Evolutionary conservation across 345 rosid genomes (phyloP), one percentile per base, ranked within the genome.

Genomic region (Xanthoceras sorbifolium): DNA sequence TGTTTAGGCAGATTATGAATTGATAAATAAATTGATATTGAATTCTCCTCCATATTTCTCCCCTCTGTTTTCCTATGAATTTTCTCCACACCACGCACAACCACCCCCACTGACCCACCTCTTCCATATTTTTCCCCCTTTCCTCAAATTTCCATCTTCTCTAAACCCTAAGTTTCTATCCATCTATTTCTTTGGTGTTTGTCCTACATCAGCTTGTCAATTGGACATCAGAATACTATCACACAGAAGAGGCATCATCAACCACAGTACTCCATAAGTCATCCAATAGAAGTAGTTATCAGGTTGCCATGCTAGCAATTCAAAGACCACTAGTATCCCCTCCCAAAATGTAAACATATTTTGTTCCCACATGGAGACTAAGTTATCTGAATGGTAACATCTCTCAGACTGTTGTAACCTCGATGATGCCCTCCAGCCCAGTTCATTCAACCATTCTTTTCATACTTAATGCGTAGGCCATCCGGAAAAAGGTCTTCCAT

Each of bases 401-500:
- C 46, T 63, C 36, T 54, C 20, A 61, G 15, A n/a, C 23, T 59
- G 17, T 36, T 18, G 1, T 18, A 57, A 11, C 18, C 20, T 28
- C 15, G 36, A 32, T 22, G 26, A 59, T 36, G 25, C 26, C 23
- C 44, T 63, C 69, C 55, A 69, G 64, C 64, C 59, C 64, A 25
- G 15, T 48, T 74, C 14, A 72, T 75, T 29, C 23, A 40, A 15
- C 28, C 70, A 22, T 60, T 74, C 46, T 52, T 22, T 50, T 73
- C 34, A 46, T 54, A n/a, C 28, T 50, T 54, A 46, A 79, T 57
- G 0, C 31, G 57, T 32, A 29, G n/a, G 67, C 31, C 67, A 63
- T 66, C 8, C 29, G 15, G 34, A n/a, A 64, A 38, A 57, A 31
- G 22, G 54, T 64, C 15, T 48, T 28, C 25, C 38, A 31, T n/a